Conservation (phyloP, 1,284 basidiomycete species). For the Sporisorium iseilematis-ciliati region DNA sequence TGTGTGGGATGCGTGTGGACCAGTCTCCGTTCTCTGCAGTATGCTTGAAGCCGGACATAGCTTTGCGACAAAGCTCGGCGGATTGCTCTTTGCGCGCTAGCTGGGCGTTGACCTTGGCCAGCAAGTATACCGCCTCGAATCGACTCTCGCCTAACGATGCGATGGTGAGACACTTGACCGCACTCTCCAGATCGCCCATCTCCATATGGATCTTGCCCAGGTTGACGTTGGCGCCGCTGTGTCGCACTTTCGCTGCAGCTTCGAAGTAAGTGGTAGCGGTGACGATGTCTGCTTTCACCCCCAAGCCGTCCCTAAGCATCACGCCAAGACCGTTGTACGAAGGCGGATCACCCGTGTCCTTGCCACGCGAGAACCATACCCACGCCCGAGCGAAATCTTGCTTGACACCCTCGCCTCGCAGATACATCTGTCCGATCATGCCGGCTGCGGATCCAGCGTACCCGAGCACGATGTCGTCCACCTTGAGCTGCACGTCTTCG, state of each 20-base stretch:
- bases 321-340: conserved; percentile 90
- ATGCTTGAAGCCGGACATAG: conserved; percentile 56
- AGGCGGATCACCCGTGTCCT: conserved; percentile 79
- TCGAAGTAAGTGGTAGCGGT: conserved; percentile 80
- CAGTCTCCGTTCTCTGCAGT: conserved; percentile 65
- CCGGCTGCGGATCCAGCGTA: conserved; percentile 59
- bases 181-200: conserved; percentile 44
- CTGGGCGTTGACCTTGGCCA: conserved; percentile 53
- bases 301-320: conserved; percentile 89
- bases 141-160: conserved; percentile 42
- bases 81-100: conserved; percentile 39
- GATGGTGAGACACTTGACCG: conserved; percentile 44
- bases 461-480: conserved; percentile 36
- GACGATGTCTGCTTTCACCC: conserved; percentile 71
- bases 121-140: conserved; percentile 58
- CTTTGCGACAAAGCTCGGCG: conserved; percentile 43
- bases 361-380: conserved; percentile 93
- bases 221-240: conserved; percentile 88
- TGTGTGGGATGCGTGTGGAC: conserved; percentile 62
- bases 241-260: conserved; percentile 76
- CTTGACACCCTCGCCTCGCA: conserved; percentile 91
- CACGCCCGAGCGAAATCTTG: conserved; percentile 82
- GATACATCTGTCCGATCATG: conserved; percentile 85
- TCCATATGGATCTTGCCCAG: conserved; percentile 80
- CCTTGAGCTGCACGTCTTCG: conserved; percentile 53